Evolutionary conservation across 106 monocot species (phyloP).

Genomic region (Dendrobium officinale): DNA sequence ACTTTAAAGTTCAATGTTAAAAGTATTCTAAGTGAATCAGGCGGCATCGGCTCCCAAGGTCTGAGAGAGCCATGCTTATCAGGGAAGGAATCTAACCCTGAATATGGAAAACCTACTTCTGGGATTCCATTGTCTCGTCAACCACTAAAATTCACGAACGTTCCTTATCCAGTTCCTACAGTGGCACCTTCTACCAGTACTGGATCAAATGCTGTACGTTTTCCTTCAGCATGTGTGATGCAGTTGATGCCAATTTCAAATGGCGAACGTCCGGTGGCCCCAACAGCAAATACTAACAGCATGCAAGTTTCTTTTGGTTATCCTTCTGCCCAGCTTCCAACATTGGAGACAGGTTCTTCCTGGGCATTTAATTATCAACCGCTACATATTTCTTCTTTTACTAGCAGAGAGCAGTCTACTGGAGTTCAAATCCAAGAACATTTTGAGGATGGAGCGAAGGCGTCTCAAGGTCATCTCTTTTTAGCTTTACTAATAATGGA

Average conservation of each 20-base stretch:
- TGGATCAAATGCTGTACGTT: conserved; percentile 13
- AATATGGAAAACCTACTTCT: conserved; percentile 30
- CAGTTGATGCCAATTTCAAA: conserved; percentile 38
- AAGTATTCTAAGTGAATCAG: conserved; percentile 14
- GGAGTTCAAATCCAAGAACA: conserved; percentile 17
- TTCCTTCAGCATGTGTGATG: conserved; percentile 35
- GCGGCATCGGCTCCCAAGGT: conserved; percentile 18
- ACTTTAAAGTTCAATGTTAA: conserved; percentile 27
- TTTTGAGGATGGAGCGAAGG: conserved; percentile 38
- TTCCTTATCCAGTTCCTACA: conserved; percentile 26
- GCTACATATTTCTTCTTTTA: conserved; percentile 23
- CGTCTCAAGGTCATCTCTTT: conserved; percentile 61
- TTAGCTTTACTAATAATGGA: background rate
- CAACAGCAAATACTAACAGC: conserved; percentile 20
- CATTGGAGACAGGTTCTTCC: conserved; percentile 64
- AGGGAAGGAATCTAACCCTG: conserved; percentile 24
- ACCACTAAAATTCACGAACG: conserved; percentile 25
- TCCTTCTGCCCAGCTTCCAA: conserved; percentile 65
- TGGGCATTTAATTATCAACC: conserved; percentile 57
- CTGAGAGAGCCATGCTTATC: conserved; percentile 16
- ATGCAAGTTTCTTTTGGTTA: conserved; percentile 76
- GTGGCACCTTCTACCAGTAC: conserved; percentile 16
- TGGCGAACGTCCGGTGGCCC: conserved; percentile 17
- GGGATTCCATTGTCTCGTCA: conserved; percentile 52
- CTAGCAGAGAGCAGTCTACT: conserved; percentile 15